Base-by-base conservation (phyloP, 2,329 filamentous ascomycete species). In the Penicillium decumbens region DNA sequence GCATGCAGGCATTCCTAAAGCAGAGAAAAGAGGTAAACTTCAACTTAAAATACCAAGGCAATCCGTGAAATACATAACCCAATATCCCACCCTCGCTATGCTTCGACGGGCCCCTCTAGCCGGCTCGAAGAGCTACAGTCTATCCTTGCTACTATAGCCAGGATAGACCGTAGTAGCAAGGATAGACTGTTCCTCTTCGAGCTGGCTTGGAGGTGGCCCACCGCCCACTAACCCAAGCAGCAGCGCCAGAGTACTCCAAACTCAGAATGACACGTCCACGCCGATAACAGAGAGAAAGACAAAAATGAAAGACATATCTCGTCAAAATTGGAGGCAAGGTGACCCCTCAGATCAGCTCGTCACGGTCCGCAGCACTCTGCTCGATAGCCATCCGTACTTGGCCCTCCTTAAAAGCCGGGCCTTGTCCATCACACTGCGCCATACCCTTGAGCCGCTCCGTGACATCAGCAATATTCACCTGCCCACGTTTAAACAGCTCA, bases 381-480 rank as follows among this genome's bases (percentile, higher is more conserved):
- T 89, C 81, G 56, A 97, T 91, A 13, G 88, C 89, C 53, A 77
- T 75, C 38, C 83, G 69, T 13, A 97, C 85, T 39, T 82, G 81
- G 23, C 79, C 74, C 68, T 95, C 91, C 53, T 87, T 84, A 61
- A 95, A 95, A 35, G 93, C 90, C 2, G 91, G 91, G 0, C 91
- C 87, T 65, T 89, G 85, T 2, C 90, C 91, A 70, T 96, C 88
- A 66, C 90, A 95, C 62, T 84, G 82, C 15, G 89, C 88, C 61
- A 81, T 74, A 15, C 79, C 77, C 73, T 89, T 91, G 45, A 97
- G 74, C 10, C 83, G 77, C 63, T 93, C 87, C 66, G 86, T 90
- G 28, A 96, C 87, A 65, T 87, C 80, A 32, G 79, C 85, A 10
- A 96, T 83, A 67, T 97, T 88, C 24, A 96, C 84, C 18, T 88